These are phyloP conservation scores for Acanthamoeba sp. DNA, from an alignment of 208 protist species.

Conservation along the genomic window DNA sequence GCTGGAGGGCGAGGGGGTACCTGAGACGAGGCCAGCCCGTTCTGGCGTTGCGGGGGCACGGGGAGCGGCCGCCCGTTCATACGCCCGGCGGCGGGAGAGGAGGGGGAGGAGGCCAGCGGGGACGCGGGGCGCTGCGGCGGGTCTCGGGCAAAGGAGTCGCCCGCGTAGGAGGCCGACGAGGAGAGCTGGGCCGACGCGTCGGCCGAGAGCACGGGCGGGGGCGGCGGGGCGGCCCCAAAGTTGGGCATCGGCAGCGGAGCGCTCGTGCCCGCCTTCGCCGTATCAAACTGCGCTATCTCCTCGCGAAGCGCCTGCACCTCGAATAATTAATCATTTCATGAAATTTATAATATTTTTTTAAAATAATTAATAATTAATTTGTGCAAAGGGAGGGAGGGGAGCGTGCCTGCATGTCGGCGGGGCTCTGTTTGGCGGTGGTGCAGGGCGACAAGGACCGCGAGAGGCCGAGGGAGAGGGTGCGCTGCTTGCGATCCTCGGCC, in stretches of 20 bases:
- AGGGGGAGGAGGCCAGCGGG: background rate
- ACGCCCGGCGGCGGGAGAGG: background rate
- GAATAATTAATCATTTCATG: too few relatives aligned
- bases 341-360: too few relatives aligned
- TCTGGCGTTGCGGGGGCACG: background rate
- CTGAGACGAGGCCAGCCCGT: background rate
- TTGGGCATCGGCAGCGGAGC: too few relatives aligned
- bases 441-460: background rate
- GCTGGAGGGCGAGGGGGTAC: background rate
- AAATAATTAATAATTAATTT: too few relatives aligned
- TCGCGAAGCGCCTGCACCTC: background rate
- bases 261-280: too few relatives aligned
- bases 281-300: background rate
- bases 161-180: too few relatives aligned
- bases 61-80: background rate
- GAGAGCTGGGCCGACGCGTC: too few relatives aligned
- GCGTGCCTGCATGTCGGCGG: background rate
- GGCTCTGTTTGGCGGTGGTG: background rate
- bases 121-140: too few relatives aligned
- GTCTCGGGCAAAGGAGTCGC: too few relatives aligned
- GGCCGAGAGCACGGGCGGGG: too few relatives aligned
- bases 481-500: slow-evolving; percentile 36
- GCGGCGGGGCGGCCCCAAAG: too few relatives aligned
- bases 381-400: too few relatives aligned
- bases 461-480: slow-evolving; percentile 33